Conservation (phyloP, 2,329 filamentous ascomycete genomes). For the Clathrospora elynae region DNA sequence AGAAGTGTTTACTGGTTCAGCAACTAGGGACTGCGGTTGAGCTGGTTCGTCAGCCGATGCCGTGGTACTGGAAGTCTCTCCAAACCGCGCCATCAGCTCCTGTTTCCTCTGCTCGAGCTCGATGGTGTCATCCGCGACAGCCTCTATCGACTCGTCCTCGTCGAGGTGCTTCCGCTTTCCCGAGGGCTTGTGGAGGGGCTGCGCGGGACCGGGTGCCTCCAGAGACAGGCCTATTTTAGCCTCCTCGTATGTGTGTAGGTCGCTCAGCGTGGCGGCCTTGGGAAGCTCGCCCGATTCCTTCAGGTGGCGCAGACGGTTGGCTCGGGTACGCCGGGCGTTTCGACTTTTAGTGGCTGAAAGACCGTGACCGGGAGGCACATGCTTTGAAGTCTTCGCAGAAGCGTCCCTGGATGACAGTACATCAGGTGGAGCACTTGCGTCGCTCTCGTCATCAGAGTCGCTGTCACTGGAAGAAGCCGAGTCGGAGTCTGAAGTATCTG, state of each 20-base stretch:
- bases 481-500: conserved; percentile 29
- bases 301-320: conserved; percentile 57
- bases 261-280: conserved; percentile 56
- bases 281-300: conserved; percentile 61
- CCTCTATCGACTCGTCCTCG: conserved; percentile 20
- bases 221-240: background rate
- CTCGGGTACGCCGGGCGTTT: conserved; percentile 60
- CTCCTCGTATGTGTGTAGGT: conserved; percentile 57
- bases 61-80: conserved; percentile 2
- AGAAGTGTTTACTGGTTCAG: background rate
- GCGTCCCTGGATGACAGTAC: conserved; percentile 28
- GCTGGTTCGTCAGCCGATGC: conserved; percentile 6
- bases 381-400: conserved; percentile 5
- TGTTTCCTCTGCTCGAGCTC: conserved; percentile 31
- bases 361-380: conserved; percentile 56
- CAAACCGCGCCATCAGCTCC: conserved; percentile 31
- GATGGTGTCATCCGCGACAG: conserved; percentile 11
- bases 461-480: conserved; percentile 42
- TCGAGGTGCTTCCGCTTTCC: conserved; percentile 36
- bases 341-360: conserved; percentile 58
- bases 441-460: conserved; percentile 43
- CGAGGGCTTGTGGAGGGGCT: conserved; percentile 12
- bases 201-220: background rate
- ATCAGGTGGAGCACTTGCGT: conserved; percentile 40
- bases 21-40: background rate